phyloP scores from a whole-genome alignment of 495 filamentous ascomycete genomes.

The Podospora appendiculata region DNA sequence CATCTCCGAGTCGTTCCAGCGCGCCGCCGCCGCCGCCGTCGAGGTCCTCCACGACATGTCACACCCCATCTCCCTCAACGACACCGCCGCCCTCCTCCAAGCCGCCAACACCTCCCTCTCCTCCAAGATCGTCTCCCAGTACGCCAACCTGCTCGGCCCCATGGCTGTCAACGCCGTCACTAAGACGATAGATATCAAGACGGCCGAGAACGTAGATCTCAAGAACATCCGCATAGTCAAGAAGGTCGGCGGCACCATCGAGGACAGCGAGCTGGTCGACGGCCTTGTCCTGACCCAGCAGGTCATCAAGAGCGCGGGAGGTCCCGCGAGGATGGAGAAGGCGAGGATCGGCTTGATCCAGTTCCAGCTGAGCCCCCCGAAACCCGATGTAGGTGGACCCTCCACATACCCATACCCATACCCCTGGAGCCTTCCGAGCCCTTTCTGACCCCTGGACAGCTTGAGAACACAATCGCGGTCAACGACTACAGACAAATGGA shows the following conservation, averaged over 20 bases:
- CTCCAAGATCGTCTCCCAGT: slow-evolving; percentile 96
- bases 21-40: slow-evolving; percentile 81
- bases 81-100: slow-evolving; percentile 85
- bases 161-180: slow-evolving; percentile 97
- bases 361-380: slow-evolving; percentile 95
- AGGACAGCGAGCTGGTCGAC: slow-evolving; percentile 96
- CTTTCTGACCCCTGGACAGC: slow-evolving; percentile 42
- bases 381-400: slow-evolving; percentile 71
- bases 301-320: slow-evolving; percentile 88
- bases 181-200: slow-evolving; percentile 90
- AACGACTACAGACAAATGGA: slow-evolving; percentile 99
- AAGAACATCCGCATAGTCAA: slow-evolving; percentile 95
- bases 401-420: not conserved
- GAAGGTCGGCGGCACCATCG: slow-evolving; percentile 96
- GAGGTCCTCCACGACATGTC: slow-evolving; percentile 92
- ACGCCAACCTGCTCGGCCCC: slow-evolving; percentile 83
- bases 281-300: slow-evolving; percentile 87
- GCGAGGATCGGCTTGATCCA: slow-evolving; percentile 94
- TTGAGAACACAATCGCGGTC: slow-evolving; percentile 98
- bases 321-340: slow-evolving; percentile 92
- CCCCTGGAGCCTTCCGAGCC: not conserved
- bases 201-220: slow-evolving; percentile 91
- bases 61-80: slow-evolving; percentile 80
- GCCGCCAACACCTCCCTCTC: slow-evolving; percentile 95
- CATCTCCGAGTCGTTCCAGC: slow-evolving; percentile 96